Evolutionary conservation across 768 basidiomycete genomes (phyloP).

Genomic region (Calocybe cyanea): DNA sequence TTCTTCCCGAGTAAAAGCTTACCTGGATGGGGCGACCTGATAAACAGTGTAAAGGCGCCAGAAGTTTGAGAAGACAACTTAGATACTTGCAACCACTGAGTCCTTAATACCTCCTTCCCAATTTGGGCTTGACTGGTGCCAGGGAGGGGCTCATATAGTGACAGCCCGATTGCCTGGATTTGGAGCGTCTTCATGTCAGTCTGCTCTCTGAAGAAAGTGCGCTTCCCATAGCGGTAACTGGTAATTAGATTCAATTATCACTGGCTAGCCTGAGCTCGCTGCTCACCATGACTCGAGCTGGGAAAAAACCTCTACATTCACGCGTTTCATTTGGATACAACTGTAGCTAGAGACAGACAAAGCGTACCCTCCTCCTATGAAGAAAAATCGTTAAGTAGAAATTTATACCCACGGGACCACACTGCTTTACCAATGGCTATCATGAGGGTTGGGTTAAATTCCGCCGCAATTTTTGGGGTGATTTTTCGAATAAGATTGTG

Average conservation of each 20-base stretch:
- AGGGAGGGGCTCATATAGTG: constrained; percentile 87
- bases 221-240: constrained; percentile 36
- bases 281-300: constrained; percentile 81
- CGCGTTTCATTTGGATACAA: constrained; percentile 12
- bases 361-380: constrained; percentile 63
- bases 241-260: constrained; percentile 4
- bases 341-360: constrained; percentile 36
- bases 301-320: constrained; percentile 80
- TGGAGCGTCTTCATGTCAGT: constrained; percentile 75
- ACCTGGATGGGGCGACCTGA: constrained; percentile 61
- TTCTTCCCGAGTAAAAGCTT: constrained; percentile 74
- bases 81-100: constrained; percentile 86
- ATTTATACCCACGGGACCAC: neutral
- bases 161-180: constrained; percentile 95
- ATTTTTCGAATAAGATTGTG: constrained; percentile 79
- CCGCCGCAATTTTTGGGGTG: constrained; percentile 61
- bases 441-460: constrained; percentile 85
- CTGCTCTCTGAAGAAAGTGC: constrained; percentile 78
- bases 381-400: constrained; percentile 10
- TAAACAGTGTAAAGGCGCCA: constrained; percentile 2
- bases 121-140: constrained; percentile 71
- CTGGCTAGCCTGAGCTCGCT: neutral
- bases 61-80: constrained; percentile 1
- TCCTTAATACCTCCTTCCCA: constrained; percentile 83
- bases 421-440: constrained; percentile 71